phyloP scores from a whole-genome alignment of 352 stramenopile genomes.

The Globisporangium sylvaticum region DNA sequence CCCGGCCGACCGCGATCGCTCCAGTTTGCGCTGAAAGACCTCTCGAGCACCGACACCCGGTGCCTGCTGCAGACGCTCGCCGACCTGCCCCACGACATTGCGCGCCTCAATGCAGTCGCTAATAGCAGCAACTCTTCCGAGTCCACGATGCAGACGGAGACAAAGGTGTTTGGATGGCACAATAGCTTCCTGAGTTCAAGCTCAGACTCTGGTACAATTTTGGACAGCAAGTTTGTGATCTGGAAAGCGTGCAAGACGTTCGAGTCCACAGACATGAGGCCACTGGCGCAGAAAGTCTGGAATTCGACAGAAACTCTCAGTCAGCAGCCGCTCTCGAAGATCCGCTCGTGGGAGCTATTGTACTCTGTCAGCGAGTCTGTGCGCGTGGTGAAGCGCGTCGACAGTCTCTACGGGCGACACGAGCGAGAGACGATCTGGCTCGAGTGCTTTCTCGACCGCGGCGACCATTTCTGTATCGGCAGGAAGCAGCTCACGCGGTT shows the following conservation, averaged over 20 bases:
- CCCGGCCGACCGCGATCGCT: slow-evolving; percentile 23
- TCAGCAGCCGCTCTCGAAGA: not conserved
- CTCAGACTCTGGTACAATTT: too few relatives aligned
- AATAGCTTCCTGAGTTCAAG: slow-evolving; percentile 32
- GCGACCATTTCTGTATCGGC: slow-evolving; percentile 36
- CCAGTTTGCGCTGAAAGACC: slow-evolving; percentile 31
- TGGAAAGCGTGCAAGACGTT: slow-evolving; percentile 45
- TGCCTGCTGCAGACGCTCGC: slow-evolving; percentile 33
- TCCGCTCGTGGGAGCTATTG: slow-evolving; percentile 20
- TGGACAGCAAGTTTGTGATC: too few relatives aligned
- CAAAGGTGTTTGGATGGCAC: slow-evolving; percentile 27
- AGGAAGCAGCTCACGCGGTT: slow-evolving; percentile 43
- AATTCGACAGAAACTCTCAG: slow-evolving; percentile 8
- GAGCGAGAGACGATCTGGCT: slow-evolving; percentile 32
- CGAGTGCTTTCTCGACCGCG: slow-evolving; percentile 38
- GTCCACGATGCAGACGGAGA: not conserved
- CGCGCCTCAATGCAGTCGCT: slow-evolving; percentile 25
- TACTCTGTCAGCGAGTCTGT: slow-evolving; percentile 28
- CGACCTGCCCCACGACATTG: slow-evolving; percentile 32
- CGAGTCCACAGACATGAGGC: slow-evolving; percentile 27
- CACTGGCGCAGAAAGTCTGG: slow-evolving; percentile 38
- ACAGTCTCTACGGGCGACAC: slow-evolving; percentile 18
- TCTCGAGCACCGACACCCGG: slow-evolving; percentile 35
- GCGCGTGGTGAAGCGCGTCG: slow-evolving; percentile 29
- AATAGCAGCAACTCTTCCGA: slow-evolving; percentile 18